Conservation (phyloP, 805 yeast genomes). For the Saturnispora galanensis region DNA sequence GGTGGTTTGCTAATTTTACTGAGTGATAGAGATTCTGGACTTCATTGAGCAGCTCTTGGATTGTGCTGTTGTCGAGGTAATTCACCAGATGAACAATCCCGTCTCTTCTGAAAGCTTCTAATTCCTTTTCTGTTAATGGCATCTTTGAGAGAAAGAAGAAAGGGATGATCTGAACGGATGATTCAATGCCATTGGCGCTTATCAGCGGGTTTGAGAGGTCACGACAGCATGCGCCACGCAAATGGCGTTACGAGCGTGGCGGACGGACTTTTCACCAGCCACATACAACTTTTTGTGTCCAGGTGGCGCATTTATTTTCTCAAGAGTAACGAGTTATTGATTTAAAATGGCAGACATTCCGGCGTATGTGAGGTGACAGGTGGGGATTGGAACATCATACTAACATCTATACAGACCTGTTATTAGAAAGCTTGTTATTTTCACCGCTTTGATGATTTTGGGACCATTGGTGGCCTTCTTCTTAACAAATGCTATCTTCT, state of each 20-base stretch:
- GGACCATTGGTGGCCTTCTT: conserved; percentile 61
- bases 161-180: background rate
- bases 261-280: no score
- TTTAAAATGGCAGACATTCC: conserved; percentile 28
- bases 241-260: no score
- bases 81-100: conserved; percentile 55
- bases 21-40: conserved; percentile 36
- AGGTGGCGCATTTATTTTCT: no score
- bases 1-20: conserved; percentile 49
- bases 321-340: no score
- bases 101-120: conserved; percentile 37
- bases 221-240: background rate
- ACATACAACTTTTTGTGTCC: background rate
- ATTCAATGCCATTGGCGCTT: background rate
- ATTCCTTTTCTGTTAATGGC: conserved; percentile 39
- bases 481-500: conserved; percentile 20
- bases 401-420: conserved; percentile 38
- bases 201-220: background rate
- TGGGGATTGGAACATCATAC: background rate
- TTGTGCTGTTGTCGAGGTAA: conserved; percentile 38
- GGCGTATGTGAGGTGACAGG: conserved; percentile 20
- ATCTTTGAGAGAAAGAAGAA: conserved; percentile 8
- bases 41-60: conserved; percentile 31
- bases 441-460: conserved; percentile 68
- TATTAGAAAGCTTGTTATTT: conserved; percentile 56